Evolutionary conservation across 345 rosid genomes (phyloP).

Genomic region (Camelina laxa): DNA sequence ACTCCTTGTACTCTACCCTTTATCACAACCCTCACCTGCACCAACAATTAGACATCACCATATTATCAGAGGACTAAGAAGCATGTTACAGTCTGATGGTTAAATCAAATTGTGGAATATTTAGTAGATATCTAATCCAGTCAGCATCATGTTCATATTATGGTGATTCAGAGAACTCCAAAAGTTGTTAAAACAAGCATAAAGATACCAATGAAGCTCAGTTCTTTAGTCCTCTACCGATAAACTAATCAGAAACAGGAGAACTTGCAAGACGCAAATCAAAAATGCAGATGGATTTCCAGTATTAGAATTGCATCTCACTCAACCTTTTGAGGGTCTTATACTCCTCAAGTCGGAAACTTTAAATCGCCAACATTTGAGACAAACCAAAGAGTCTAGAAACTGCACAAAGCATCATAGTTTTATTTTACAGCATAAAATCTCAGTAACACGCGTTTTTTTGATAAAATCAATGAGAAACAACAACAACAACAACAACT

Average conservation of each 20-base stretch:
- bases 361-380: background rate
- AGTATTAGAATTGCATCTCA: background rate
- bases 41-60: background rate
- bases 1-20: conserved; percentile 96
- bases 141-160: no score
- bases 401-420: conserved; percentile 12
- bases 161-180: background rate
- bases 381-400: background rate
- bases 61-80: background rate
- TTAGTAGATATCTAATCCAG: no score
- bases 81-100: background rate
- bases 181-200: background rate
- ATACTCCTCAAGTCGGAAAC: background rate
- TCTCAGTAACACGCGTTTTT: background rate
- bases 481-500: background rate
- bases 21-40: conserved; percentile 70
- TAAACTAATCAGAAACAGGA: background rate
- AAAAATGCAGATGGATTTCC: background rate
- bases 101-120: background rate
- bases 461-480: background rate
- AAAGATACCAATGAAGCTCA: background rate
- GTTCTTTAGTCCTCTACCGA: no score
- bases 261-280: background rate
- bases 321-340: background rate
- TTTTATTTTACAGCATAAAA: background rate